Percentiles rank a stretch among this genome's conserved stretches.
phyloP scores from a whole-genome alignment of 1,139 yeast genomes.

The Lodderomyces beijingensis region DNA sequence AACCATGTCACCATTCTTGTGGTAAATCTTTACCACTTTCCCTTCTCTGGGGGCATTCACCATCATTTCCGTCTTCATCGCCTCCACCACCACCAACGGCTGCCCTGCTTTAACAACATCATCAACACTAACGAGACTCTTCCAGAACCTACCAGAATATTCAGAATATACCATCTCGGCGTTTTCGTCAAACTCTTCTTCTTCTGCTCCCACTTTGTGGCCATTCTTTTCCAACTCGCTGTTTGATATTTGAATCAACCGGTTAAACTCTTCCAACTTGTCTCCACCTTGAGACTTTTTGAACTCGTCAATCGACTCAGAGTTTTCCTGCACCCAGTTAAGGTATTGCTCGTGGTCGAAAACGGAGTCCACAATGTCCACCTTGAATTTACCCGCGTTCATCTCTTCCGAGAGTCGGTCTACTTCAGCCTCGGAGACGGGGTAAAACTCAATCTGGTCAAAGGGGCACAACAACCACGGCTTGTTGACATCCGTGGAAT shows the following conservation, averaged over 20 bases:
- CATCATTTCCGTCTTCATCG: conserved; percentile 97
- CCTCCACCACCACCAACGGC: conserved; percentile 85
- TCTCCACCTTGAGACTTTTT: conserved; percentile 69
- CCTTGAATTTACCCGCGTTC: conserved; percentile 73
- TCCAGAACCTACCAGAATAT: conserved; percentile 96
- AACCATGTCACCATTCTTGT: conserved; percentile 89
- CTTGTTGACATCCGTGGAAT: conserved; percentile 46
- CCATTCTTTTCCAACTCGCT: conserved; percentile 61
- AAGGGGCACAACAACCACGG: conserved; percentile 93
- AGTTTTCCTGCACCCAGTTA: conserved; percentile 72
- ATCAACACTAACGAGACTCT: conserved; percentile 79
- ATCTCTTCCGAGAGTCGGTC: conserved; percentile 69
- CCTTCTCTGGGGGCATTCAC: conserved; percentile 73
- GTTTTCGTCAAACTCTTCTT: conserved; percentile 58
- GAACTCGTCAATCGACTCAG: conserved; percentile 68
- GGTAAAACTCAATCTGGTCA: conserved; percentile 92
- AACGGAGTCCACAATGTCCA: conserved; percentile 69
- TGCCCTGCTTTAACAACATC: conserved; percentile 70
- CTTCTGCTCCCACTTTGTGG: conserved; percentile 30
- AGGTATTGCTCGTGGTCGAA: conserved; percentile 80
- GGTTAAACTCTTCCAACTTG: conserved; percentile 77
- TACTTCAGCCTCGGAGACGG: conserved; percentile 79
- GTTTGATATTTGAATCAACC: conserved; percentile 78
- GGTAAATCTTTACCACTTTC: conserved; percentile 71
- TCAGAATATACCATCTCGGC: conserved; percentile 88